These are phyloP conservation scores for Quercus tomentella DNA, from an alignment of 331 rosid species.

Conservation along the genomic window DNA sequence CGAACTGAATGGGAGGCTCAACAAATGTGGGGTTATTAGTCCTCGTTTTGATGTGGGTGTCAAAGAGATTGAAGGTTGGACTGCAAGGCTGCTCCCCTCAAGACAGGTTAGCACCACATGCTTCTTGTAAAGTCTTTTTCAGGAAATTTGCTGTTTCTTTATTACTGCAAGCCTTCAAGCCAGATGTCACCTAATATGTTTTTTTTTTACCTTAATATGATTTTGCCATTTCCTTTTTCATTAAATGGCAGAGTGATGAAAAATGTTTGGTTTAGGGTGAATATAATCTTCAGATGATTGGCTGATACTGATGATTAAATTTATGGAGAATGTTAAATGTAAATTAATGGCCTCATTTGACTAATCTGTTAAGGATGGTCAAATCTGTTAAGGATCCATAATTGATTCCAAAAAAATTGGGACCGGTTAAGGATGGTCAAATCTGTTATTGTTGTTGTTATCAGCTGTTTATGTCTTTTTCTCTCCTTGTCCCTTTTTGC, in stretches of 20 bases:
- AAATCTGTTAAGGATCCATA: too few species aligned
- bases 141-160: background rate
- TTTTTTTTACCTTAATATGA: background rate
- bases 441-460: too few species aligned
- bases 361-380: too few species aligned
- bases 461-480: too few species aligned
- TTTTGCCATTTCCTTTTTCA: background rate
- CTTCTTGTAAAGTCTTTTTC: background rate
- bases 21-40: constrained; percentile 54
- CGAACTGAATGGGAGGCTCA: constrained; percentile 44
- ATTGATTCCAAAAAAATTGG: too few species aligned
- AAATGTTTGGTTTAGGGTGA: background rate
- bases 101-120: constrained; percentile 32
- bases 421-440: too few species aligned
- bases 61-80: constrained; percentile 53
- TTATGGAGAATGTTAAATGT: background rate
- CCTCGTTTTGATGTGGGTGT: constrained; percentile 59
- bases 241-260: background rate
- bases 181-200: background rate
- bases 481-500: too few species aligned
- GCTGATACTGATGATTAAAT: background rate
- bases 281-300: background rate
- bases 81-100: constrained; percentile 54
- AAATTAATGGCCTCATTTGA: too few species aligned
- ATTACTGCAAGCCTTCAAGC: background rate